phyloP scores from a whole-genome alignment of 345 rosid genomes.

The Pseudoturritis turrita region DNA sequence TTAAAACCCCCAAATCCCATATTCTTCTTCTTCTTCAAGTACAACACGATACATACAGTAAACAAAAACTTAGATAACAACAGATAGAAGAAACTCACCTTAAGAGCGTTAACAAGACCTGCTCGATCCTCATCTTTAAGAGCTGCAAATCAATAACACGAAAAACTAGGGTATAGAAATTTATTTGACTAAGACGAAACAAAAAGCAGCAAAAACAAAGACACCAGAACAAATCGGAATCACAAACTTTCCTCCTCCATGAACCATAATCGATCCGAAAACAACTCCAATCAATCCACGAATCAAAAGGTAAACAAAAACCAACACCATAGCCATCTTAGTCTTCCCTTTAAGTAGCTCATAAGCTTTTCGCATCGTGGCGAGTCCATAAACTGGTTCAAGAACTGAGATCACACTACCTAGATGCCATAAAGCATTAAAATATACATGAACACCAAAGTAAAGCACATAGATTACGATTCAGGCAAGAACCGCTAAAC shows the following conservation, averaged over 20 bases:
- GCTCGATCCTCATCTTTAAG: conserved; percentile 59
- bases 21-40: too few species aligned
- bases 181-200: too few species aligned
- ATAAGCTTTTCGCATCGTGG: conserved; percentile 88
- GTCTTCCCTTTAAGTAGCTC: conserved; percentile 71
- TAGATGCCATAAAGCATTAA: conserved; percentile 90
- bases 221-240: too few species aligned
- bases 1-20: too few species aligned
- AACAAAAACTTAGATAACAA: too few species aligned
- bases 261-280: conserved; percentile 67
- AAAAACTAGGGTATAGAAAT: too few species aligned
- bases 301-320: conserved; percentile 52
- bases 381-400: conserved; percentile 80
- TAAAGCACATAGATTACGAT: conserved; percentile 48
- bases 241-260: conserved; percentile 61
- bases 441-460: conserved; percentile 76
- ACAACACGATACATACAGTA: too few species aligned
- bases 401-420: conserved; percentile 95
- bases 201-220: too few species aligned
- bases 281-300: conserved; percentile 44
- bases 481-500: conserved; percentile 41
- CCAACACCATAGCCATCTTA: conserved; percentile 57
- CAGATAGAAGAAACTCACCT: too few species aligned
- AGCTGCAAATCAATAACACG: conserved; percentile 22
- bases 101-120: conserved; percentile 51